These are phyloP conservation scores for Calocera viscosa DNA, from an alignment of 768 basidiomycete genomes.

Conservation along the genomic window DNA sequence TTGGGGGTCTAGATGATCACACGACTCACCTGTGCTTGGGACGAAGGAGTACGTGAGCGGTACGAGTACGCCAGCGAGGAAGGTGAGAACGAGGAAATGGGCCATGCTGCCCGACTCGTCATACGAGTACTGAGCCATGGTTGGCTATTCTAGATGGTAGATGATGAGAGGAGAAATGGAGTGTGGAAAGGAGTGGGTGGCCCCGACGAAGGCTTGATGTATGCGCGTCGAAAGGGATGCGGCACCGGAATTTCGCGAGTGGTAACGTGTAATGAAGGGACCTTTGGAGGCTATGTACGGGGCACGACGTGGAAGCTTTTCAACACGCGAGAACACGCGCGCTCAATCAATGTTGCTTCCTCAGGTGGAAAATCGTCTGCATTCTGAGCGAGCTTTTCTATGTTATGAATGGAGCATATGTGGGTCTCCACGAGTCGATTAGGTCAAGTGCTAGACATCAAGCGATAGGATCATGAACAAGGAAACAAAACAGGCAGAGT, in stretches of 20 bases:
- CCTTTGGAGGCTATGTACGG: not conserved
- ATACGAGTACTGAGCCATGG: conserved; percentile 32
- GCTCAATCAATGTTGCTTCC: not conserved
- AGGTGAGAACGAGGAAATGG: conserved; percentile 80
- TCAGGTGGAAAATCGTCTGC: too few relatives aligned
- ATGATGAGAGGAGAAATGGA: not conserved
- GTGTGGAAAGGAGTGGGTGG: not conserved
- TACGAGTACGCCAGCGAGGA: conserved; percentile 70
- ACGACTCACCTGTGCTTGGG: conserved; percentile 15
- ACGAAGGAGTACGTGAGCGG: conserved; percentile 49
- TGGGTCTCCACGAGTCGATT: not conserved
- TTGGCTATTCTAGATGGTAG: not conserved
- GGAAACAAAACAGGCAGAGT: not conserved
- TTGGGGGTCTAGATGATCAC: not conserved
- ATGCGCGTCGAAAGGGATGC: not conserved
- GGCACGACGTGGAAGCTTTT: not conserved
- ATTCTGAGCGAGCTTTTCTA: too few relatives aligned
- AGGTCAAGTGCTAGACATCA: not conserved
- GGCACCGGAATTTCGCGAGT: not conserved
- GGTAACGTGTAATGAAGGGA: conserved; percentile 3
- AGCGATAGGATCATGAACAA: not conserved
- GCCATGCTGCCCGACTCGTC: conserved; percentile 80
- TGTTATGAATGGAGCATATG: not conserved
- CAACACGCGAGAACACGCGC: not conserved
- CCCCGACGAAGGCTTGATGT: not conserved